These are phyloP conservation scores for Astrothelium subdiscretum DNA, from an alignment of 495 filamentous ascomycete species.

Conservation along the genomic window DNA sequence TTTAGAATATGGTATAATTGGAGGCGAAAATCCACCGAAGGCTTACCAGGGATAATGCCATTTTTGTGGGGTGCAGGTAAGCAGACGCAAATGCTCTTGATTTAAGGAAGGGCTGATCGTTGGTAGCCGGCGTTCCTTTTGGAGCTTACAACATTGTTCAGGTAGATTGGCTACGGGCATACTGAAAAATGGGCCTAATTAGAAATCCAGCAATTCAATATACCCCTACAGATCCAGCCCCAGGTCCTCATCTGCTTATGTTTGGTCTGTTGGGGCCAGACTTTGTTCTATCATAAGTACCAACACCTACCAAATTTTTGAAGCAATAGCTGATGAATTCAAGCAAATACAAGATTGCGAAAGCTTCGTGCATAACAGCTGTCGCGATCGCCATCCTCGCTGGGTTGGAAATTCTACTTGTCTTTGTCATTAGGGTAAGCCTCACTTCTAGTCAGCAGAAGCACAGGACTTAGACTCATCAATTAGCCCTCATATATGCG, in stretches of 20 bases:
- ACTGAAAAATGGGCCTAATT: constrained; percentile 3
- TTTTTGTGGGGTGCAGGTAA: constrained; percentile 60
- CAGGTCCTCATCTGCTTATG: constrained; percentile 56
- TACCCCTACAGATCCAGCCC: constrained; percentile 63
- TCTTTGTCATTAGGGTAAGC: constrained; percentile 49
- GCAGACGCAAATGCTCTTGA: constrained; percentile 6
- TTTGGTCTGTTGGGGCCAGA: constrained; percentile 56
- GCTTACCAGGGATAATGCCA: constrained; percentile 62
- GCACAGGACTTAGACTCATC: constrained; percentile 12
- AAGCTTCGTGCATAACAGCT: constrained; percentile 34
- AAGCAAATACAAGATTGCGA: constrained; percentile 42
- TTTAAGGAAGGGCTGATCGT: neutral
- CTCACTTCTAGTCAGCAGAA: neutral
- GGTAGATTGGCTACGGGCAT: constrained; percentile 15
- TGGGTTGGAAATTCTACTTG: constrained; percentile 47
- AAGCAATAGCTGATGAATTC: neutral
- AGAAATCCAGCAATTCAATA: constrained; percentile 51
- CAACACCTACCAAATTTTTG: constrained; percentile 10
- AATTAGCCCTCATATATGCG: constrained; percentile 43
- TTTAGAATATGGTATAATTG: constrained; percentile 57
- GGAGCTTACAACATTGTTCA: constrained; percentile 43
- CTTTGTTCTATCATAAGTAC: constrained; percentile 50
- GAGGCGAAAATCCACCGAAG: constrained; percentile 57
- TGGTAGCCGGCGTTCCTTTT: constrained; percentile 40
- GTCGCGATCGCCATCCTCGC: constrained; percentile 38